A percentile compares a stretch with the other conserved stretches of the same genome.
phyloP scores from a whole-genome alignment of 2,329 filamentous ascomycete species.

The Ophiostoma ips region DNA sequence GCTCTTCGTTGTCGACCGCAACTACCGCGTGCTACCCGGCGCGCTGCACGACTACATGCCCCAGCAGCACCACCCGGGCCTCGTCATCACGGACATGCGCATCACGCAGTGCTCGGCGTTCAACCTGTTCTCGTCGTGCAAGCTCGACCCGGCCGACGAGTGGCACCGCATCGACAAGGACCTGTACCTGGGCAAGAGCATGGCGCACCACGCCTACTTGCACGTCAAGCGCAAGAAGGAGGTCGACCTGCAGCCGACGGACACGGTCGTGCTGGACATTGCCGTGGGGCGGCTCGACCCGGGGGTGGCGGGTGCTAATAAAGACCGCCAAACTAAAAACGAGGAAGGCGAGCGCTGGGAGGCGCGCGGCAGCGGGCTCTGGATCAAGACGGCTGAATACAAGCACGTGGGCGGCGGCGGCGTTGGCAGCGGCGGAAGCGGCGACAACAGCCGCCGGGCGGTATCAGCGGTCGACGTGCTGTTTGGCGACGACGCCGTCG shows the following conservation, averaged over 20 bases:
- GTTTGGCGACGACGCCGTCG: conserved; percentile 82
- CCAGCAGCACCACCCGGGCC: conserved; percentile 68
- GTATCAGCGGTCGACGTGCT: conserved; percentile 76
- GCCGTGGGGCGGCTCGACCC: conserved; percentile 63
- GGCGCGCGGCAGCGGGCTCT: conserved; percentile 59
- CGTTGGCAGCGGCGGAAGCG: too few relatives aligned
- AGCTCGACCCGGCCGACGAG: conserved; percentile 48
- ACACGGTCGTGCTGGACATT: conserved; percentile 70
- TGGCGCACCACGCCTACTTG: conserved; percentile 66
- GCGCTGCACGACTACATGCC: conserved; percentile 80
- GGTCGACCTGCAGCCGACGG: conserved; percentile 60
- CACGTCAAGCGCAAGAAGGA: conserved; percentile 75
- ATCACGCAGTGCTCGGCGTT: conserved; percentile 62
- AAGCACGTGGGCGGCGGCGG: conserved; percentile 63
- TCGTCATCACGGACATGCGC: conserved; percentile 74
- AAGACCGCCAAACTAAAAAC: too few relatives aligned
- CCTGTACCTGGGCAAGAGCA: conserved; percentile 61
- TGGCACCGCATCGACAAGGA: conserved; percentile 89
- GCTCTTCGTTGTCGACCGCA: conserved; percentile 72
- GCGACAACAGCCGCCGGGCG: conserved; percentile 51
- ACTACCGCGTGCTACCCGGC: conserved; percentile 73
- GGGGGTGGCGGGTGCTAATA: too few relatives aligned
- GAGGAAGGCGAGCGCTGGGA: conserved; percentile 75
- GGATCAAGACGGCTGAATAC: conserved; percentile 64
- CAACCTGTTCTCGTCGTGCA: conserved; percentile 63